A percentile compares a stretch with the other conserved stretches of the same genome.
phyloP scores from a whole-genome alignment of 192 early-diverging fungal species.

The Allomyces javanicus region DNA sequence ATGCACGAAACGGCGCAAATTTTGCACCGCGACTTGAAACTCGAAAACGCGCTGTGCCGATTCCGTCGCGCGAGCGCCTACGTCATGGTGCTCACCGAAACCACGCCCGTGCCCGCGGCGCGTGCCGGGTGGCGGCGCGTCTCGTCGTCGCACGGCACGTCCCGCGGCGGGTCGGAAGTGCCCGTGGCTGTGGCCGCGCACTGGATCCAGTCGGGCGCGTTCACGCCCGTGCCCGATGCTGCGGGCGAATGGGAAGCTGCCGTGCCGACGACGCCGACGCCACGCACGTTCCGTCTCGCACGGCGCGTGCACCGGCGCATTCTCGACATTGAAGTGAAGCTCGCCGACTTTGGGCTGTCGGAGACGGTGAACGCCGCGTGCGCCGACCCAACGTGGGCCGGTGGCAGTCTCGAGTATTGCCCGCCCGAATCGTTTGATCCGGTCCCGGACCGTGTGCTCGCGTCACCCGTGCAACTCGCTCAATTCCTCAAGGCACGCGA shows the following conservation, averaged over 20 bases:
- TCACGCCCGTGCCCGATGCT: neutral
- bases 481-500: conserved; percentile 27
- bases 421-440: neutral
- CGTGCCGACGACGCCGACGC: neutral
- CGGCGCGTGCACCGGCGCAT: neutral
- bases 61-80: neutral
- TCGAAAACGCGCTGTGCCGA: neutral
- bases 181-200: neutral
- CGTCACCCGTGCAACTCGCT: conserved; percentile 44
- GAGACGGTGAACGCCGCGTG: neutral
- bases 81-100: neutral
- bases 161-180: neutral
- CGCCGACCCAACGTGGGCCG: neutral
- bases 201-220: neutral
- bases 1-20: conserved; percentile 2
- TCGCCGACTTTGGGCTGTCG: neutral
- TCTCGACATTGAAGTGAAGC: neutral
- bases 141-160: neutral
- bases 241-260: neutral
- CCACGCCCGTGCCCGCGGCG: too few relatives aligned
- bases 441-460: conserved; percentile 3
- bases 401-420: neutral
- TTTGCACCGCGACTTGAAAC: conserved; percentile 6
- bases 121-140: neutral
- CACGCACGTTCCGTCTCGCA: neutral